phyloP scores from a whole-genome alignment of 108 stramenopile species.

The Nitzschia palea region DNA sequence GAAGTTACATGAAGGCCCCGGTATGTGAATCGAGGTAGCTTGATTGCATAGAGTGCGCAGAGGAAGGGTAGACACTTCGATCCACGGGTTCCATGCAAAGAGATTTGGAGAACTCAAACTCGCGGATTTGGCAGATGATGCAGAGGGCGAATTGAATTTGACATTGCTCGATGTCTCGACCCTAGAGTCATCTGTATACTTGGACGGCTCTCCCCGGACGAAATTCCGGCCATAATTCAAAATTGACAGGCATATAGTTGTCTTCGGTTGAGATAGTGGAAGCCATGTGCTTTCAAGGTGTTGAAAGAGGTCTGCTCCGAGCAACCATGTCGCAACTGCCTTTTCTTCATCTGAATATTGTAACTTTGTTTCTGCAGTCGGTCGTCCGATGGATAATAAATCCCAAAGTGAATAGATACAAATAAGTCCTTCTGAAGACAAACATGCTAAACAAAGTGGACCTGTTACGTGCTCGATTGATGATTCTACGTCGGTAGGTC shows the following conservation, averaged over 20 bases:
- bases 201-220: no score
- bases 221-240: neutral
- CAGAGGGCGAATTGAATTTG: neutral
- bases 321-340: slow-evolving; percentile 19
- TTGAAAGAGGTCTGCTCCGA: slow-evolving; percentile 22
- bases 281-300: slow-evolving; percentile 20
- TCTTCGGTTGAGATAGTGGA: slow-evolving; percentile 25
- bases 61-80: slow-evolving; percentile 32
- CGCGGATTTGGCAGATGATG: neutral
- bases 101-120: neutral
- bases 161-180: neutral
- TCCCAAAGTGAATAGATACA: slow-evolving; percentile 22
- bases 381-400: neutral
- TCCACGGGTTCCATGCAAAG: slow-evolving; percentile 22
- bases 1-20: slow-evolving; percentile 10
- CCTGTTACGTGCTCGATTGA: neutral
- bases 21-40: neutral
- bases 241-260: slow-evolving; percentile 17
- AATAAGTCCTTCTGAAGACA: slow-evolving; percentile 18
- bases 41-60: slow-evolving; percentile 32
- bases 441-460: slow-evolving; percentile 15
- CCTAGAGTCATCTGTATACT: no score
- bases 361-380: neutral
- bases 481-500: neutral
- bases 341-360: neutral